phyloP scores from a whole-genome alignment of 1,284 basidiomycete genomes.

The Heterobasidion occidentale region DNA sequence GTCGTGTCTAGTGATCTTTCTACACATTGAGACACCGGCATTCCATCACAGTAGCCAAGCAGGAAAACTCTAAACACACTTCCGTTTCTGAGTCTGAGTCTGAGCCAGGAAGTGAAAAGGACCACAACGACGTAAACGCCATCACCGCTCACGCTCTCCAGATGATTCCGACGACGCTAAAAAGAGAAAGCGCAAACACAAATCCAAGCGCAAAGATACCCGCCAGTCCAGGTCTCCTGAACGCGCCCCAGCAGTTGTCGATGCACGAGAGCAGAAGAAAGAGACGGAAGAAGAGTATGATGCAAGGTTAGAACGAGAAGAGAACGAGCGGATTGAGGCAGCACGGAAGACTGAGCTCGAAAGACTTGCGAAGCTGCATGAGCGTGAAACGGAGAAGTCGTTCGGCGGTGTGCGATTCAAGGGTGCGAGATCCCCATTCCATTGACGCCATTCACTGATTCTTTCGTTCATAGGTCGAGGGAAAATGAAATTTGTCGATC shows the following conservation, averaged over 20 bases:
- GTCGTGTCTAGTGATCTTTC: not conserved
- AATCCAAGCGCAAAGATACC: constrained; percentile 8
- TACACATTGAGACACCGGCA: not conserved
- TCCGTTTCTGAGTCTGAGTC: constrained; percentile 14
- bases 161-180: constrained; percentile 6
- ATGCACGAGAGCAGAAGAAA: constrained; percentile 32
- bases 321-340: constrained; percentile 48
- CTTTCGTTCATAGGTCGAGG: constrained; percentile 38
- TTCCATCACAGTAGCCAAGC: constrained; percentile 2
- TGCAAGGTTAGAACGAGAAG: constrained; percentile 61
- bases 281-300: constrained; percentile 60
- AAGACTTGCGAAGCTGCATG: constrained; percentile 33
- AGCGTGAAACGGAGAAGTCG: constrained; percentile 23
- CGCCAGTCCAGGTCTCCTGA: constrained; percentile 2
- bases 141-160: constrained; percentile 19
- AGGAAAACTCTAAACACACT: constrained; percentile 11
- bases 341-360: constrained; percentile 41
- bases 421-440: not conserved
- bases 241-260: not conserved
- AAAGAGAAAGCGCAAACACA: constrained; percentile 9
- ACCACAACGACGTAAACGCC: constrained; percentile 25
- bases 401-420: constrained; percentile 47
- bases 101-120: constrained; percentile 14
- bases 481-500: constrained; percentile 62
- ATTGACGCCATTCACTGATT: not conserved